Base-by-base conservation (phyloP, 2,329 filamentous ascomycete species). In the Lachnellula suecica region DNA sequence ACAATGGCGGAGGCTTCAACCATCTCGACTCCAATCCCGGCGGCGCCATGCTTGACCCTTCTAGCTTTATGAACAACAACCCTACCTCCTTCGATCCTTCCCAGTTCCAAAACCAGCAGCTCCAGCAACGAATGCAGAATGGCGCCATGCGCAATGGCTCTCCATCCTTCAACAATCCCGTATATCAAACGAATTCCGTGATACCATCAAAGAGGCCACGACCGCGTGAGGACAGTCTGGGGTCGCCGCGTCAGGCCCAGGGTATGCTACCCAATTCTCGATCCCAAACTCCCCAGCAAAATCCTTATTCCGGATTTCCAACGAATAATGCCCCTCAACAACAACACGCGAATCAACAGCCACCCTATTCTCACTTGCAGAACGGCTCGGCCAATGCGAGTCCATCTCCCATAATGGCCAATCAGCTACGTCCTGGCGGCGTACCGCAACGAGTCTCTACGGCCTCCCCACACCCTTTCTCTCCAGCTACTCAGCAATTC, bases 391-490 rank as follows among this genome's bases (percentile, higher is more conserved):
- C 84, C 46, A 94, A 91, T 70, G 88, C 90, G 56, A 96, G 91
- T 35, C 93, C 93, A 10, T 97, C 94, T 6, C 94, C 94, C 24
- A 93, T 95, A 57, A 91, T 97, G 83, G 83, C 84, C 56, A 91
- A 87, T 67, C 92, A 95, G 65, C 76, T 86, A 68, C 82, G 84
- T 57, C 81, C 85, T 29, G 83, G 88, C 66, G 81, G 81, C 63
- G 84, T 88, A 13, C 85, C 87, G 35, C 89, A 91, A 67, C 79
- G 91, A 65, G 90, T 97, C 70, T 88, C 91, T 59, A 97, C 93
- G 42, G 88, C 91, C 40, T 97, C 94, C 27, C 93, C 94, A 3
- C 93, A 94, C 70, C 90, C 91, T 1, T 96, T 95, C 69, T 92
- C 89, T 2, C 88, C 89, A 15, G 85, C 85, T 52, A 79, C 82